Evolutionary conservation across 805 yeast species (phyloP).

Genomic region (Ogataea chonburiensis): DNA sequence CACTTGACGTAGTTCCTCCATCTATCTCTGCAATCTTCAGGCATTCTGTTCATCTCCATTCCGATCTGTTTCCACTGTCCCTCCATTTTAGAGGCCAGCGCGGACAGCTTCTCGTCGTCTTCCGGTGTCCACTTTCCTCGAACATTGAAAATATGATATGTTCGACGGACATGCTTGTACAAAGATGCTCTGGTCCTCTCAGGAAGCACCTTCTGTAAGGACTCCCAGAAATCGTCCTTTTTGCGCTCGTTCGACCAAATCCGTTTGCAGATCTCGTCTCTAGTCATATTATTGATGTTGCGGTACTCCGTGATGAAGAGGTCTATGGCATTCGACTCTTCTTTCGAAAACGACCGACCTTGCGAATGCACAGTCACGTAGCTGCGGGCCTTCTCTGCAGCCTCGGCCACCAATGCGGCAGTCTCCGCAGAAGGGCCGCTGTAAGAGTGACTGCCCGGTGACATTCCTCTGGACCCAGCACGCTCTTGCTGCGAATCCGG

Average conservation of each 20-base stretch:
- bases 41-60: constrained; percentile 81
- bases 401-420: constrained; percentile 41
- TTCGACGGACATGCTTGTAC: constrained; percentile 88
- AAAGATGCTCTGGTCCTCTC: constrained; percentile 84
- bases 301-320: constrained; percentile 70
- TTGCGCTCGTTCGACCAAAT: constrained; percentile 85
- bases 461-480: constrained; percentile 5
- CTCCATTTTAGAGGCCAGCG: constrained; percentile 61
- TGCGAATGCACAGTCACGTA: constrained; percentile 27
- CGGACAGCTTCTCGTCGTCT: constrained; percentile 69
- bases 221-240: constrained; percentile 90
- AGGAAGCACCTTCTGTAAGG: constrained; percentile 74
- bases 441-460: constrained; percentile 10
- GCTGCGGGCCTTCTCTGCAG: constrained; percentile 43
- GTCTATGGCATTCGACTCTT: constrained; percentile 71
- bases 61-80: constrained; percentile 93
- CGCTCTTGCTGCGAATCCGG: constrained; percentile 9
- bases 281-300: constrained; percentile 55
- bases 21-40: constrained; percentile 95
- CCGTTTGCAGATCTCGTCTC: constrained; percentile 73
- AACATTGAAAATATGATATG: constrained; percentile 81
- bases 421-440: constrained; percentile 31
- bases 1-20: constrained; percentile 96
- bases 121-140: constrained; percentile 89
- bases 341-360: constrained; percentile 48